These are phyloP conservation scores for Cercospora berteroae DNA, from an alignment of 2,329 filamentous ascomycete species.

Conservation along the genomic window DNA sequence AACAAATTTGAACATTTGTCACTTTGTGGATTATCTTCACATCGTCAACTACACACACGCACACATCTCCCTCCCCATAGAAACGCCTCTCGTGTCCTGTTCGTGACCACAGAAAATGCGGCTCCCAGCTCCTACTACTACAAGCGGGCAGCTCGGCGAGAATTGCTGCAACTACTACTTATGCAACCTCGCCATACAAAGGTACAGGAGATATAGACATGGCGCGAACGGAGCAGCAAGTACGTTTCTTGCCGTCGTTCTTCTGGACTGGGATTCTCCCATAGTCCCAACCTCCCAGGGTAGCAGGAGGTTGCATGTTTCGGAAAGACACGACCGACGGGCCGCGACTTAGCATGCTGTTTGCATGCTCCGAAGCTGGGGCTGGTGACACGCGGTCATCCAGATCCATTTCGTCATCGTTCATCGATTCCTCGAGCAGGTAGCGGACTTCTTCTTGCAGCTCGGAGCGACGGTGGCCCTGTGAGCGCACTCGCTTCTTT, in stretches of 20 bases:
- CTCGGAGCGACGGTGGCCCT: conserved; percentile 34
- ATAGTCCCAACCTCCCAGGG: conserved; percentile 23
- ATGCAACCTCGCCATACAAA: conserved; percentile 27
- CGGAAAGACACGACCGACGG: conserved; percentile 23
- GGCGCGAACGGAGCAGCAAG: conserved; percentile 32
- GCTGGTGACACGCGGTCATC: conserved; percentile 31
- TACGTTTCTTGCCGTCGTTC: conserved; percentile 36
- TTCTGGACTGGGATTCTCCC: conserved; percentile 33
- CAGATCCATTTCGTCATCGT: conserved; percentile 30
- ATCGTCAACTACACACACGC: not conserved
- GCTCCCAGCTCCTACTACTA: not conserved
- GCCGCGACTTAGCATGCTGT: conserved; percentile 29
- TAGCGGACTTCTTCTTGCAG: conserved; percentile 39
- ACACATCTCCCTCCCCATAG: not conserved
- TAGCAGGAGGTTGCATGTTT: conserved; percentile 29
- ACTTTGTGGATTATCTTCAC: conserved; percentile 2
- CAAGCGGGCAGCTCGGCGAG: not conserved
- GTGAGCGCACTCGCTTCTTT: conserved; percentile 36
- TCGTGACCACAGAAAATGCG: conserved; percentile 6
- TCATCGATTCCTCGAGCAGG: conserved; percentile 33
- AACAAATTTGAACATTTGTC: not conserved
- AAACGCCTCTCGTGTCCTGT: conserved; percentile 10
- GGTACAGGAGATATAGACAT: conserved; percentile 29
- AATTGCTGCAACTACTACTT: not conserved
- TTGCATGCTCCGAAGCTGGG: conserved; percentile 29